Base-by-base conservation (phyloP, 805 yeast genomes). In the Citeromyces nyonsensis region DNA sequence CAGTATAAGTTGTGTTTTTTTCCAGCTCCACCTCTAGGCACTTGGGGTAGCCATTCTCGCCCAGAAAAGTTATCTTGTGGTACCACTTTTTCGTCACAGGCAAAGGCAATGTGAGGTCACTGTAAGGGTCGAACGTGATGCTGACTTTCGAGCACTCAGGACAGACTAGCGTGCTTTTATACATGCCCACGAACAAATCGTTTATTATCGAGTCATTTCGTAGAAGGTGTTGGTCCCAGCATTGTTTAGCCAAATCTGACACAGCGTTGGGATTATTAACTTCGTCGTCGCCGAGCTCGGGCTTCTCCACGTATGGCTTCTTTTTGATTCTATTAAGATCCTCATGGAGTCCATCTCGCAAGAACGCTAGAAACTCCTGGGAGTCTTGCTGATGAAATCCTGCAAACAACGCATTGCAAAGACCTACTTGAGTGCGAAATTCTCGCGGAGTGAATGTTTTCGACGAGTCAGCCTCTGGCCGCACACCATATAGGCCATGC, bases 81-180 rank as follows among this genome's bases (percentile, higher is more conserved):
- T 59, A 54, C 95, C 96, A 86, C 31, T 66, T 60, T 32, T 73
- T 69, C 30, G 69, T 69, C 2, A 77, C 69, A 1, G 97, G 97
- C 15, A 88, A 59, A 0, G 97, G 97, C 29, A 88, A 56, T 0
- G 98, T 85, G 40, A 88, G 56, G 47, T 85, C 95, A 54, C 74
- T 83, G 47, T 73, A 88, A 0, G 98, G 97, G 50, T 88, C 98
- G 55, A 86, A 91, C 0, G 96, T 86, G 15, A 88, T 66, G 18
- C 93, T 78, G 6, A 81, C 68, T 42, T 77, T 77, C 12, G 63
- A 49, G 53, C 98, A 91, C 6, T 56, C 73, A 0, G 97, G 97
- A 48, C 98, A 88, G 9, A 78, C 65, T 34, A 91, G 59, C 0
- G 95, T 85, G 2, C 95, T 84, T 52, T 86, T 82, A 51, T 88